Percentiles rank a stretch among this genome's conserved stretches.
Conservation (phyloP, 768 basidiomycete genomes). For the Hysterangium stoloniferum region DNA sequence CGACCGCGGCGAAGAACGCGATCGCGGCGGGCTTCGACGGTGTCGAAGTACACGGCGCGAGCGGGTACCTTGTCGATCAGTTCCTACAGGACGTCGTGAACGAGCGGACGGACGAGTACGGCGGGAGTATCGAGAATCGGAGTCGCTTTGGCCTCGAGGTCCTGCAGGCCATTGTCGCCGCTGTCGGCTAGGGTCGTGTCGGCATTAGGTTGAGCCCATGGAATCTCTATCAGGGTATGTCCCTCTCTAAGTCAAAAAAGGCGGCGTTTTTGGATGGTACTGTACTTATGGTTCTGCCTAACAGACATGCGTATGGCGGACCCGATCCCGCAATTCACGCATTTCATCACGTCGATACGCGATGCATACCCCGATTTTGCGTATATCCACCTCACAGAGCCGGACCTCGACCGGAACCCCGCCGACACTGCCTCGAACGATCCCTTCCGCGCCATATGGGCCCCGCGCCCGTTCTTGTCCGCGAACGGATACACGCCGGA, state of each 20-base stretch:
- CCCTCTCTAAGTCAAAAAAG: slow-evolving; percentile 1
- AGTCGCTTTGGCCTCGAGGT: slow-evolving; percentile 50
- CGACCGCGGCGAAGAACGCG: slow-evolving; percentile 47
- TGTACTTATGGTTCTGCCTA: slow-evolving; percentile 9
- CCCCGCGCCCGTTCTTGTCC: slow-evolving; percentile 30
- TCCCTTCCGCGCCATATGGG: slow-evolving; percentile 28
- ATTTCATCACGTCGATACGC: slow-evolving; percentile 42
- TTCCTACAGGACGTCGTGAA: slow-evolving; percentile 53
- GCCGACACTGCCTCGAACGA: background rate
- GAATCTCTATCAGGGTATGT: slow-evolving; percentile 20
- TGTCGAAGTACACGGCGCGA: slow-evolving; percentile 36
- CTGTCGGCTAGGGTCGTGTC: slow-evolving; percentile 46
- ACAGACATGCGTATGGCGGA: slow-evolving; percentile 39
- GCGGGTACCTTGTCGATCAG: slow-evolving; percentile 46
- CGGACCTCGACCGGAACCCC: slow-evolving; percentile 12
- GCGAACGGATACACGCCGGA: slow-evolving; percentile 40
- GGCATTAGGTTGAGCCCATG: slow-evolving; percentile 55
- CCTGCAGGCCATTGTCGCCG: slow-evolving; percentile 39
- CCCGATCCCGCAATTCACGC: slow-evolving; percentile 46
- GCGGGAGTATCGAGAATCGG: slow-evolving; percentile 57
- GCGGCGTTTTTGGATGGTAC: background rate
- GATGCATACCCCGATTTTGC: slow-evolving; percentile 34
- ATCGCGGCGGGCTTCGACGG: slow-evolving; percentile 66
- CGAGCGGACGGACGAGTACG: slow-evolving; percentile 55
- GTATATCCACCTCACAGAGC: slow-evolving; percentile 44